These are phyloP conservation scores for Cryptococcus amylolentus DNA, from an alignment of 1,284 basidiomycete species.

Conservation along the genomic window DNA sequence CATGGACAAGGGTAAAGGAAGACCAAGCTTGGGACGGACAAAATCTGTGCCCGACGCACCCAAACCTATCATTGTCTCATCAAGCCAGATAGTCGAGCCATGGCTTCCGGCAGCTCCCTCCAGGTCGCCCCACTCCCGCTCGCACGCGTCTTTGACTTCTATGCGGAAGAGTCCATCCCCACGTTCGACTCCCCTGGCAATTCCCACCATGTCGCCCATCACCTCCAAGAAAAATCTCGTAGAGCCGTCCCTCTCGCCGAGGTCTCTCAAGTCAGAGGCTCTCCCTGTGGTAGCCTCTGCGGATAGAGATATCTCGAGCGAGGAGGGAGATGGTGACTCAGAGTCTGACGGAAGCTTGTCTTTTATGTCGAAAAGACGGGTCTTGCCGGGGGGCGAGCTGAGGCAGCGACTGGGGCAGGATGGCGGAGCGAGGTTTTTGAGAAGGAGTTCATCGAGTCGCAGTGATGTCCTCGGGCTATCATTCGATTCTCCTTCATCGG, in stretches of 20 bases:
- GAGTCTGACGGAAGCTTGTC: constrained; percentile 33
- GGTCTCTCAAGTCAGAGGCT: background rate
- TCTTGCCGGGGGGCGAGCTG: background rate
- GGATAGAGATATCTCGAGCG: constrained; percentile 30
- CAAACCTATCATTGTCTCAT: background rate
- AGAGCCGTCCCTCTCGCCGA: too few species aligned
- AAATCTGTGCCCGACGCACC: background rate
- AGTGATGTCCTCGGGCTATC: constrained; percentile 12
- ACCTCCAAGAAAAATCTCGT: background rate
- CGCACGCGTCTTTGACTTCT: constrained; percentile 15
- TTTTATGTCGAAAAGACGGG: constrained; percentile 31
- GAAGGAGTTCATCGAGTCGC: too few species aligned
- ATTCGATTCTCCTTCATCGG: constrained; percentile 5
- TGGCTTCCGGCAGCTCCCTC: constrained; percentile 11
- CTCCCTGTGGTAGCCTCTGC: background rate
- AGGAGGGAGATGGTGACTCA: constrained; percentile 45
- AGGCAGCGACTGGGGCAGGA: background rate
- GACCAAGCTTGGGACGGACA: background rate
- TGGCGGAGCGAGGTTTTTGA: too few species aligned
- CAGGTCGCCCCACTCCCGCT: constrained; percentile 12
- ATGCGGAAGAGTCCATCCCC: constrained; percentile 26
- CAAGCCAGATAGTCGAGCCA: background rate
- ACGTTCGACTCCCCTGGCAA: constrained; percentile 6
- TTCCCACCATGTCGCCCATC: constrained; percentile 29
- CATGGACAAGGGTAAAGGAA: constrained; percentile 4